These are phyloP conservation scores for Rusavskia elegans DNA, from an alignment of 495 filamentous ascomycete genomes.

Conservation along the genomic window DNA sequence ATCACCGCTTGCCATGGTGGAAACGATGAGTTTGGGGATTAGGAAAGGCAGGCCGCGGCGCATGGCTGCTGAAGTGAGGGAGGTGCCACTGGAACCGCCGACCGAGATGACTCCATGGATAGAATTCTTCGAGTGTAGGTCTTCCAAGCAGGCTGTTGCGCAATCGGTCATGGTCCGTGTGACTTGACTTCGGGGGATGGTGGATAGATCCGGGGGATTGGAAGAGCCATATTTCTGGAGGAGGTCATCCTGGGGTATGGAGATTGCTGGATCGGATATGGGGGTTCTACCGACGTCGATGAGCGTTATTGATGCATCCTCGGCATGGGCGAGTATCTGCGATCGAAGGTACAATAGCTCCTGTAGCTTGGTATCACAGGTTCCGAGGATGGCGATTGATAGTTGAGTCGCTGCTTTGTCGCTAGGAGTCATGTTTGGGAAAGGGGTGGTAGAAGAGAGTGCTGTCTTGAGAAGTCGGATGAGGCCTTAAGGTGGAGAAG, in stretches of 20 bases:
- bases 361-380: slow-evolving; percentile 49
- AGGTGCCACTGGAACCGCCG: slow-evolving; percentile 44
- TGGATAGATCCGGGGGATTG: slow-evolving; percentile 12
- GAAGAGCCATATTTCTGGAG: slow-evolving; percentile 6
- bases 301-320: slow-evolving; percentile 24
- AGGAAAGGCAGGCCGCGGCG: slow-evolving; percentile 39
- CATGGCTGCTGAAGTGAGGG: slow-evolving; percentile 41
- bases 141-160: slow-evolving; percentile 19
- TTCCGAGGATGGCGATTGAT: slow-evolving; percentile 45
- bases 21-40: slow-evolving; percentile 54
- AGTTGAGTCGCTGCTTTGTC: slow-evolving; percentile 8
- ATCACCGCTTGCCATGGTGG: slow-evolving; percentile 49
- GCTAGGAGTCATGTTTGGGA: background rate
- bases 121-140: slow-evolving; percentile 15
- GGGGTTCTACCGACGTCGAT: slow-evolving; percentile 39
- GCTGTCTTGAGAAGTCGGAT: too few relatives aligned
- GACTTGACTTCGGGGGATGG: slow-evolving; percentile 24
- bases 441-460: too few relatives aligned
- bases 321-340: slow-evolving; percentile 21
- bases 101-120: slow-evolving; percentile 40
- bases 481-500: too few relatives aligned
- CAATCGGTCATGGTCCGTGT: slow-evolving; percentile 32
- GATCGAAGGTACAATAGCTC: slow-evolving; percentile 42
- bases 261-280: slow-evolving; percentile 27
- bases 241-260: slow-evolving; percentile 26